Evolutionary conservation across 2,329 filamentous ascomycete genomes (phyloP), one percentile per base, ranked within the genome.

Genomic region (Elsinoe ampelina): DNA sequence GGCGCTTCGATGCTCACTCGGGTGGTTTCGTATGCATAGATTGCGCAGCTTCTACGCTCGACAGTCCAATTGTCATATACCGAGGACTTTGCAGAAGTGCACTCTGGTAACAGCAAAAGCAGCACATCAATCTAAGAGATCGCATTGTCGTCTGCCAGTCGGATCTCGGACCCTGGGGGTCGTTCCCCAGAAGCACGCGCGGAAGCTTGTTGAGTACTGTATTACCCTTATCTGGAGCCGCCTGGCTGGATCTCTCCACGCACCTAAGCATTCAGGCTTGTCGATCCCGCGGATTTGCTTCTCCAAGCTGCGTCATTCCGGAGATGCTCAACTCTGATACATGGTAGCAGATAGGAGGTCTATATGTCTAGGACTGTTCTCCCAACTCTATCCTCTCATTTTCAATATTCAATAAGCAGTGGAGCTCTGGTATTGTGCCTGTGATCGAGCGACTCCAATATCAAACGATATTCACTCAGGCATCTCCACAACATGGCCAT

Each of bases 401-500:
- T 19, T 42, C 39, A 42, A 42, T 19, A 39, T 7, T 39, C 36
- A n/a, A 6, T 13, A 1, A 5, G 2, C 12, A 30, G 4, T 30
- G 26, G 26, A 30, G 26, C 26, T 30, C 26, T 5, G 26, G 26
- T 30, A 30, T 8, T 8, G 7, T 8, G 8, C 26, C 26, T 30
- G 26, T 8, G 7, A 30, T n/a, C n/a, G 13, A n/a, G n/a, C 36
- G 6, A 19, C 8, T 12, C 6, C 13, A 30, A 2, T 22, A 47
- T 10, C 22, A n/a, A 5, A 47, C 5, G 6, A 34, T 35, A 26
- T 1, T 34, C 19, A n/a, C 17, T 8, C 20, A 32, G n/a, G n/a
- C n/a, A 38, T 11, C 32, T 45, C n/a, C 10, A 15, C n/a, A 55
- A 15, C 7, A 60, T 60, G 59, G 54, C 57, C 26, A 51, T 60